Evolutionary conservation across 129 eudicot genomes (phyloP), one percentile per base, ranked within the genome.

Genomic region (Calendula officinalis): DNA sequence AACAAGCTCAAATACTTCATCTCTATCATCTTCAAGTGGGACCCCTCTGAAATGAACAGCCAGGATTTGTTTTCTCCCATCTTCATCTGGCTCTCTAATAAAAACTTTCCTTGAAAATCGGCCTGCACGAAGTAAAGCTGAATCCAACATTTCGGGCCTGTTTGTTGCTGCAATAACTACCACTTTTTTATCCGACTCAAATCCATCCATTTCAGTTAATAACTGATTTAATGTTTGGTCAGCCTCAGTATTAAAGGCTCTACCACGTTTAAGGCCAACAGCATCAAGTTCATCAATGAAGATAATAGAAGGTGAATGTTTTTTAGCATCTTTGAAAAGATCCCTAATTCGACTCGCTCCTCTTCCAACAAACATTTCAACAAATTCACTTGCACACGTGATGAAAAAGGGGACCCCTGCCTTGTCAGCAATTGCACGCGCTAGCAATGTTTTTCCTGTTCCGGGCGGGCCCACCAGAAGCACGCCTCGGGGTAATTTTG

Each of bases 201-300:
- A 82, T 10, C 87, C 87, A 10, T 78, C 87, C 87, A 82, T 82
- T 66, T 82, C 87, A 17, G 83, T 82, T 56, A 82, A 67, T 66
- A 82, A 65, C 87, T 82, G 86, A 66, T 82, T 82, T 48, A 82
- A 49, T 8, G 87, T 67, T 41, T 72, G 80, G 48, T 65, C 77
- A 5, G 79, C 77, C 75, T 74, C 80, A 3, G 77, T 72, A 40
- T 78, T 72, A 4, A 68, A 80, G 27, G 71, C 80, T 43, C 78
- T 58, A 12, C 80, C 83, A 54, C 86, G 72, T 45, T 54, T 72
- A 4, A 68, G 72, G 40, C 81, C 75, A 6, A 82, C 73, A 1
- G 73, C 81, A 72, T 74, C 87, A 2, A 82, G 75, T 63, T 78
- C 82, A 30, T 78, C 82, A 1, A 78, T 72, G 63, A 78, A 78